Evolutionary conservation across 2,329 filamentous ascomycete species (phyloP).

Genomic region (Aureobasidium sp.): DNA sequence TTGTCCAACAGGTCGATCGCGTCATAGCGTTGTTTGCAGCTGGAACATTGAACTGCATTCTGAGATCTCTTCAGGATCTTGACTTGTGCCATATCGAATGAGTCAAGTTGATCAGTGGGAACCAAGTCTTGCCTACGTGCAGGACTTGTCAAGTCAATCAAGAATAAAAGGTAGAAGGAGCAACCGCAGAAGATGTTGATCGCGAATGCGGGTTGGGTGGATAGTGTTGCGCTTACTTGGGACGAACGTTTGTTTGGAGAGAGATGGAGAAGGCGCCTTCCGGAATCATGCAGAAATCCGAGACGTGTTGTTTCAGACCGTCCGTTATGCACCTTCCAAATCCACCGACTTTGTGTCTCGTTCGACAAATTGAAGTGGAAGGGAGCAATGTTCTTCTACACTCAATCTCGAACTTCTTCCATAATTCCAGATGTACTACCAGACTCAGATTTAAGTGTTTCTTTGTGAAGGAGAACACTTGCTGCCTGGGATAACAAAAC

Average conservation of each 20-base stretch:
- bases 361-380: neutral
- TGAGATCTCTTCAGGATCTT: neutral
- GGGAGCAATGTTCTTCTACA: too few species aligned
- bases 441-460: too few species aligned
- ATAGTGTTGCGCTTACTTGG: neutral
- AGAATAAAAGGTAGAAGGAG: neutral
- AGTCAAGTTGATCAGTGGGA: neutral
- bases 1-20: neutral
- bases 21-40: conserved; percentile 4
- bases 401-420: too few species aligned
- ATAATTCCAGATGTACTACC: too few species aligned
- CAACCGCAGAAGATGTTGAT: neutral
- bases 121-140: neutral
- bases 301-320: neutral
- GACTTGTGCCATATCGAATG: neutral
- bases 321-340: neutral
- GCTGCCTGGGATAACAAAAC: too few species aligned
- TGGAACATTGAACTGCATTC: neutral
- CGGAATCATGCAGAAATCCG: neutral
- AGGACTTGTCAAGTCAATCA: neutral
- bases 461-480: too few species aligned
- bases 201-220: too few species aligned
- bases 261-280: neutral
- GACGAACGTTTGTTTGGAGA: neutral
- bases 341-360: neutral